Conservation (phyloP, 208 protist genomes). For the Trypanosoma avium region DNA sequence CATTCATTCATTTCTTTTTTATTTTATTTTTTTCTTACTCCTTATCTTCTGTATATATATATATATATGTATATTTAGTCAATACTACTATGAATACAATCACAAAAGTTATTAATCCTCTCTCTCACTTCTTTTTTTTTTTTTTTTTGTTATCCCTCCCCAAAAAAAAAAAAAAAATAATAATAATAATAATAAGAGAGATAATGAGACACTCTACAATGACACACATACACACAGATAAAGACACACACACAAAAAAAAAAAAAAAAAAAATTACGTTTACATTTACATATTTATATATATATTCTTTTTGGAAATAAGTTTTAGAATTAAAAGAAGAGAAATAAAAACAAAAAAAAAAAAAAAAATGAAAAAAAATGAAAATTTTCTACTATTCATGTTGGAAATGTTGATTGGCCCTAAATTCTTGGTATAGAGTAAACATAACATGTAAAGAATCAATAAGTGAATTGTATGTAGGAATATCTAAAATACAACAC, state of each 20-base stretch:
- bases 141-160: too few relatives aligned
- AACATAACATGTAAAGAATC: constrained; percentile 98
- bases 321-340: neutral
- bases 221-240: too few relatives aligned
- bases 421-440: constrained; percentile 96
- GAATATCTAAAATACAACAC: constrained; percentile 96
- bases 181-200: too few relatives aligned
- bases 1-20: too few relatives aligned
- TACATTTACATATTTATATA: too few relatives aligned
- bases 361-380: neutral
- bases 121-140: too few relatives aligned
- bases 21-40: neutral
- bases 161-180: too few relatives aligned
- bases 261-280: too few relatives aligned
- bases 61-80: neutral
- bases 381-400: constrained; percentile 54
- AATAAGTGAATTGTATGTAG: constrained; percentile 95
- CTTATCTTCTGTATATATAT: neutral
- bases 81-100: neutral
- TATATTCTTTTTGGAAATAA: neutral
- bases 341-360: neutral
- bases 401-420: constrained; percentile 94
- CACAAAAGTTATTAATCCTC: neutral
- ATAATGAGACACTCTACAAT: too few relatives aligned
- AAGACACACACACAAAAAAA: too few relatives aligned